These are phyloP conservation scores for Beauveria varroae DNA, from an alignment of 2,329 filamentous ascomycete genomes.

Conservation along the genomic window DNA sequence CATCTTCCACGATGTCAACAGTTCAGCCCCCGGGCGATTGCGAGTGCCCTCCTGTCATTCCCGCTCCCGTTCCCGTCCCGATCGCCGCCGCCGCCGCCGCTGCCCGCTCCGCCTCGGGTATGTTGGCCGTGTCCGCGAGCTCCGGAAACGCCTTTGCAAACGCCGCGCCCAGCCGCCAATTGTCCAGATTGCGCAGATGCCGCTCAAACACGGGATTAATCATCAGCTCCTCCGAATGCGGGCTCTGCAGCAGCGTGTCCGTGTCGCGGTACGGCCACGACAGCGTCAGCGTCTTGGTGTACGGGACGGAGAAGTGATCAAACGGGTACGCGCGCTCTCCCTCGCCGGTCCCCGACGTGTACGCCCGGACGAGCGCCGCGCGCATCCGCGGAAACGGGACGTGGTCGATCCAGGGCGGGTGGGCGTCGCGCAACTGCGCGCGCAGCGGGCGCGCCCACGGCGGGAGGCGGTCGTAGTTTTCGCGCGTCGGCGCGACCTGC, in stretches of 20 bases:
- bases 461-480: conserved; percentile 73
- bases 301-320: conserved; percentile 77
- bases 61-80: not conserved
- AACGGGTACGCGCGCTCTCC: conserved; percentile 49
- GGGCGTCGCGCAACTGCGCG: conserved; percentile 54
- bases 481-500: conserved; percentile 70
- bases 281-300: conserved; percentile 64
- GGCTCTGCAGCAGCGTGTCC: conserved; percentile 57
- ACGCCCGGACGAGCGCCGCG: conserved; percentile 50
- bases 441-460: conserved; percentile 61
- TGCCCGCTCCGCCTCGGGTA: conserved; percentile 11
- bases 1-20: no score
- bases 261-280: conserved; percentile 80
- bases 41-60: not conserved
- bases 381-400: conserved; percentile 74
- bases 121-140: conserved; percentile 23
- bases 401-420: conserved; percentile 79
- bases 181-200: conserved; percentile 65
- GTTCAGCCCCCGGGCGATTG: not conserved
- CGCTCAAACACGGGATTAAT: conserved; percentile 84
- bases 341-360: conserved; percentile 17
- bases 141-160: conserved; percentile 60
- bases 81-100: not conserved
- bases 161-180: conserved; percentile 70
- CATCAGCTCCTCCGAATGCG: conserved; percentile 56